Evolutionary conservation across 805 yeast genomes (phyloP).

Genomic region (Yarrowia keelungensis): DNA sequence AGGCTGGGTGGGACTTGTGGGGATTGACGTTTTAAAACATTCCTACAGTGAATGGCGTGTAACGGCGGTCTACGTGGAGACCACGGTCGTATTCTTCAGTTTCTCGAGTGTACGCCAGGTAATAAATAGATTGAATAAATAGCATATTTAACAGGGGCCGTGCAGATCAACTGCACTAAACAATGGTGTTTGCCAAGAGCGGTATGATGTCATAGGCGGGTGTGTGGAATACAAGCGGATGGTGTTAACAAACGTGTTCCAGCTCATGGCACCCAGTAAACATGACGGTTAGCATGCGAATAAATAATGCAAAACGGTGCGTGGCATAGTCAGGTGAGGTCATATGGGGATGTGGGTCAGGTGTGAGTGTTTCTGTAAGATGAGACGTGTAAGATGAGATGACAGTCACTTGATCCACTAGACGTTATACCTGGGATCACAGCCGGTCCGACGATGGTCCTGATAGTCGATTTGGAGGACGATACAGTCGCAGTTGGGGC

Average conservation of each 20-base stretch:
- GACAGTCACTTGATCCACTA: neutral
- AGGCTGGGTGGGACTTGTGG: neutral
- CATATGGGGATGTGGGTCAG: too few species aligned
- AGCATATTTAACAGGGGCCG: slow-evolving; percentile 34
- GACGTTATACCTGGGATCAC: slow-evolving; percentile 33
- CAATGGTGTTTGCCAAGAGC: slow-evolving; percentile 22
- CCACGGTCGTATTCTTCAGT: too few species aligned
- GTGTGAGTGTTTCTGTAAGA: too few species aligned
- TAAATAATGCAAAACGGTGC: slow-evolving; percentile 3
- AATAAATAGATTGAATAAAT: slow-evolving; percentile 31
- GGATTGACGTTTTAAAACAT: neutral
- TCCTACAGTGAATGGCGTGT: neutral
- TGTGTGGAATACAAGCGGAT: neutral
- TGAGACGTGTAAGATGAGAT: too few species aligned
- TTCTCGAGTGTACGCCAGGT: neutral
- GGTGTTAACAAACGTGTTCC: too few species aligned
- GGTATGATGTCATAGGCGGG: slow-evolving; percentile 21
- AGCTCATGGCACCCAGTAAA: neutral
- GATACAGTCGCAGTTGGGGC: slow-evolving; percentile 37
- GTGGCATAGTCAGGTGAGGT: too few species aligned
- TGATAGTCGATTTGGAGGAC: slow-evolving; percentile 32
- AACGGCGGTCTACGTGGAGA: too few species aligned
- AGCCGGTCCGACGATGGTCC: slow-evolving; percentile 33
- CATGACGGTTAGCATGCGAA: slow-evolving; percentile 28
- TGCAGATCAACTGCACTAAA: slow-evolving; percentile 29